phyloP scores from a whole-genome alignment of 2,329 filamentous ascomycete genomes.

The Byssochlamys sp. region DNA sequence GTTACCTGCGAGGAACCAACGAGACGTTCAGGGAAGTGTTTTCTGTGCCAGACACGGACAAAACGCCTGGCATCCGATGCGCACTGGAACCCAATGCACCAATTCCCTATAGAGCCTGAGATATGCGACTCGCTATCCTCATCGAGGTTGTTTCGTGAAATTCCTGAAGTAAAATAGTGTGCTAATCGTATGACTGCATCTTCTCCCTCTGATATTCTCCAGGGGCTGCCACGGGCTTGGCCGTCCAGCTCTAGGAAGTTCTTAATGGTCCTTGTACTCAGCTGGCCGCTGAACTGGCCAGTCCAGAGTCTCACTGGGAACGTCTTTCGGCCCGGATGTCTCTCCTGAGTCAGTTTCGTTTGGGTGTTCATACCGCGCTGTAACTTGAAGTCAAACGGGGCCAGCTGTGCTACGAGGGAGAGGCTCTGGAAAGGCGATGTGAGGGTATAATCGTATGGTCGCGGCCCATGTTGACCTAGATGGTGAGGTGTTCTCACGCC shows the following conservation, averaged over 20 bases:
- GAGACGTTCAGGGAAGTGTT: constrained; percentile 27
- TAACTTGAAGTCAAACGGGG: constrained; percentile 9
- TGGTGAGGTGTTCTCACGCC: background rate
- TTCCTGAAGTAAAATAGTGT: background rate
- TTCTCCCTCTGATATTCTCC: constrained; percentile 8
- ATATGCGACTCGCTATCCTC: constrained; percentile 10
- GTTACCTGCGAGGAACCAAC: constrained; percentile 4
- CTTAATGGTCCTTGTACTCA: constrained; percentile 4
- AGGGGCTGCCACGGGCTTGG: constrained; percentile 6
- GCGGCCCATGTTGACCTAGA: background rate
- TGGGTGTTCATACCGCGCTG: constrained; percentile 8
- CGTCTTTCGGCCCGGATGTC: background rate
- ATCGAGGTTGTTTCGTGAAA: constrained; percentile 5
- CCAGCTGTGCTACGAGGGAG: constrained; percentile 6
- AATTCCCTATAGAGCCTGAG: constrained; percentile 28
- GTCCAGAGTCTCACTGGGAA: constrained; percentile 11
- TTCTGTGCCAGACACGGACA: constrained; percentile 45
- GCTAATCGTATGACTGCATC: constrained; percentile 5
- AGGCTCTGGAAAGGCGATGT: constrained; percentile 9
- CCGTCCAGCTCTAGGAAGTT: constrained; percentile 9
- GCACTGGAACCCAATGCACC: constrained; percentile 48
- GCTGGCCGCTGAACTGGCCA: constrained; percentile 1
- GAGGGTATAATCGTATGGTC: constrained; percentile 11
- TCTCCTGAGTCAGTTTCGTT: constrained; percentile 2
- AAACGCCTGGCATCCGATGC: constrained; percentile 46